Percentiles rank a stretch among this genome's conserved stretches.
These are phyloP conservation scores for Emericellopsis atlantica DNA, from an alignment of 2,329 filamentous ascomycete species.

Conservation along the genomic window DNA sequence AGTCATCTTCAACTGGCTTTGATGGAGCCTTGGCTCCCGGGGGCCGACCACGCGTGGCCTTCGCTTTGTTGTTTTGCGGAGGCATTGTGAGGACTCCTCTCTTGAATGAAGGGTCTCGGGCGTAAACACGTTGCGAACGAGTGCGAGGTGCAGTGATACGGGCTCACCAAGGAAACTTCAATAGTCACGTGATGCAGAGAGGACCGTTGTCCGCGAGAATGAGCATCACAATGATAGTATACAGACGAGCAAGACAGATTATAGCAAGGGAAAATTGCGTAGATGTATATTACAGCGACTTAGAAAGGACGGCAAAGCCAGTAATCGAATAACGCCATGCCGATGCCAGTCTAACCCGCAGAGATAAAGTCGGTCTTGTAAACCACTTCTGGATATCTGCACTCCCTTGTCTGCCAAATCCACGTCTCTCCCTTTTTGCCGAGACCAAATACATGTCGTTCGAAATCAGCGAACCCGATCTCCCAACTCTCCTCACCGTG, in stretches of 20 bases:
- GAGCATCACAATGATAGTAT: neutral
- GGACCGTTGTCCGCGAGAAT: constrained; percentile 7
- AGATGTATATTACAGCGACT: constrained; percentile 51
- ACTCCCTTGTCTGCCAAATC: constrained; percentile 28
- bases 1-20: constrained; percentile 8
- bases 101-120: too few species aligned
- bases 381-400: constrained; percentile 23
- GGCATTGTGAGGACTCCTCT: too few species aligned
- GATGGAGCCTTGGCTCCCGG: constrained; percentile 10
- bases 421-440: constrained; percentile 33
- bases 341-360: constrained; percentile 36
- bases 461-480: constrained; percentile 17
- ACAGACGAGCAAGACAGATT: constrained; percentile 1
- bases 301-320: constrained; percentile 33
- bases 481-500: constrained; percentile 11
- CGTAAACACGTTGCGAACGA: too few species aligned
- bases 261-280: constrained; percentile 38
- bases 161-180: too few species aligned
- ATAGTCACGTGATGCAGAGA: constrained; percentile 1
- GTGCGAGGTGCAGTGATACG: too few species aligned
- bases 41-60: constrained; percentile 19
- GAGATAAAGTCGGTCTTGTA: constrained; percentile 26
- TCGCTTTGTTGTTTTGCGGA: too few species aligned
- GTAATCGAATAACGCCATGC: constrained; percentile 30
- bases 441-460: constrained; percentile 13